Evolutionary conservation across 768 basidiomycete genomes (phyloP).

Genomic region (Rhodotorula babjevae): DNA sequence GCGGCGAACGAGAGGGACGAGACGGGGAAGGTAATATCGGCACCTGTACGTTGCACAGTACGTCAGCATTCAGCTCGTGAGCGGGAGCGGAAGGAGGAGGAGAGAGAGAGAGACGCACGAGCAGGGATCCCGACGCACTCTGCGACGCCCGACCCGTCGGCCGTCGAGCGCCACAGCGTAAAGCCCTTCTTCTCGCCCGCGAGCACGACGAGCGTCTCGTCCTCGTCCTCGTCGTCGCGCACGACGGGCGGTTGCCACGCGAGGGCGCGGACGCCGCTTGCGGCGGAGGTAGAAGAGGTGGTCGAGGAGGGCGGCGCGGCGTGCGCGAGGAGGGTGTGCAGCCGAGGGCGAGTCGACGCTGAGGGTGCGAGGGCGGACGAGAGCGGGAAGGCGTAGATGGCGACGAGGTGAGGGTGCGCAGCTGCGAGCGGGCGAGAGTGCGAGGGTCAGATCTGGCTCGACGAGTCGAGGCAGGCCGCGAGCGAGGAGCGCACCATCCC

Average conservation of each 20-base stretch:
- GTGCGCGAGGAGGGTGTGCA: not conserved
- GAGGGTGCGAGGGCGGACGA: not conserved
- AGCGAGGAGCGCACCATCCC: conserved; percentile 9
- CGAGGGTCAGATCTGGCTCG: not conserved
- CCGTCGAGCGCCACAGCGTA: conserved; percentile 6
- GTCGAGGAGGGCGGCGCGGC: not conserved
- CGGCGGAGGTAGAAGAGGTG: not conserved
- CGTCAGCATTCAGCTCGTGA: not conserved
- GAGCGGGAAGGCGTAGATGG: conserved; percentile 15
- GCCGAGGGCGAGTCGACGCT: not conserved
- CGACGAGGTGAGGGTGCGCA: conserved; percentile 10
- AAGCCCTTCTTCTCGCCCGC: conserved; percentile 22
- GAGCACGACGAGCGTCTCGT: conserved; percentile 7
- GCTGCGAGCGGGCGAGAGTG: not conserved
- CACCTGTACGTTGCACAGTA: not conserved
- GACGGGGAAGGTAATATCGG: not conserved
- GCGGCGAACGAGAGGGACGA: not conserved
- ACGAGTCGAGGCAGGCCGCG: not conserved
- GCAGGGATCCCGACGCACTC: conserved; percentile 18
- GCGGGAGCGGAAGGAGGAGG: not conserved
- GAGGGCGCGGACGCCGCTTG: not conserved
- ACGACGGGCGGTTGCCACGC: not conserved
- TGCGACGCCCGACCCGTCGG: not conserved
- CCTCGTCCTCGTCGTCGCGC: not conserved
- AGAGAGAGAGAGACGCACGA: not conserved